Percentiles rank a stretch among this genome's conserved stretches.
These are phyloP conservation scores for Cruciata laevipes DNA, from an alignment of 257 asterid genomes.

Conservation along the genomic window DNA sequence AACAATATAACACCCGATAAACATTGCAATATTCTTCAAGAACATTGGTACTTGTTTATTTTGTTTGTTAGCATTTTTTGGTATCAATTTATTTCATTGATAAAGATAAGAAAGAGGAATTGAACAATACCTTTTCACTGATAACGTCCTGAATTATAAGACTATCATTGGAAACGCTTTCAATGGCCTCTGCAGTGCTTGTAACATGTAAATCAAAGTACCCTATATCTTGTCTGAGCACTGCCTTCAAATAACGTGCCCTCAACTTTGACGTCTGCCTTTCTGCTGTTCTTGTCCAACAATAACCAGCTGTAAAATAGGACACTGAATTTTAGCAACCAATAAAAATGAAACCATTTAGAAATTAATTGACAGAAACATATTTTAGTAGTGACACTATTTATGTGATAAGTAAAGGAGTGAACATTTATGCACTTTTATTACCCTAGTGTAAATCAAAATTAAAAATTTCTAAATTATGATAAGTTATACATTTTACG, in stretches of 20 bases:
- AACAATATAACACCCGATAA: constrained; percentile 50
- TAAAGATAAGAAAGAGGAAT: not conserved
- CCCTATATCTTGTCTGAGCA: not conserved
- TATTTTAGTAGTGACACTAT: no score
- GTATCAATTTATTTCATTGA: not conserved
- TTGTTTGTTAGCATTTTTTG: no score
- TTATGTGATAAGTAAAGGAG: no score
- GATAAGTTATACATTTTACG: no score
- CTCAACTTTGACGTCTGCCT: not conserved
- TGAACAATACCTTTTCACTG: constrained; percentile 68
- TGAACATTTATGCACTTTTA: no score
- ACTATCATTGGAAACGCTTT: constrained; percentile 56
- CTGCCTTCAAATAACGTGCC: not conserved
- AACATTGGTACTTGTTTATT: constrained; percentile 27
- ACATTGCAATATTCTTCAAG: constrained; percentile 60
- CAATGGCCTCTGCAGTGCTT: not conserved
- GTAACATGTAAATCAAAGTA: constrained; percentile 2
- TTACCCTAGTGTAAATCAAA: no score
- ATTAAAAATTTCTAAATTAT: no score
- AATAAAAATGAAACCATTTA: no score
- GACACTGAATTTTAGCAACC: not conserved
- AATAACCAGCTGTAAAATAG: not conserved
- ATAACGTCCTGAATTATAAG: constrained; percentile 72
- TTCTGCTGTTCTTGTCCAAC: constrained; percentile 3
- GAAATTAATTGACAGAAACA: not conserved